Percentiles rank a stretch among this genome's conserved stretches.
phyloP scores from a whole-genome alignment of 495 filamentous ascomycete species.

The Hypoxylon crocopeplum region DNA sequence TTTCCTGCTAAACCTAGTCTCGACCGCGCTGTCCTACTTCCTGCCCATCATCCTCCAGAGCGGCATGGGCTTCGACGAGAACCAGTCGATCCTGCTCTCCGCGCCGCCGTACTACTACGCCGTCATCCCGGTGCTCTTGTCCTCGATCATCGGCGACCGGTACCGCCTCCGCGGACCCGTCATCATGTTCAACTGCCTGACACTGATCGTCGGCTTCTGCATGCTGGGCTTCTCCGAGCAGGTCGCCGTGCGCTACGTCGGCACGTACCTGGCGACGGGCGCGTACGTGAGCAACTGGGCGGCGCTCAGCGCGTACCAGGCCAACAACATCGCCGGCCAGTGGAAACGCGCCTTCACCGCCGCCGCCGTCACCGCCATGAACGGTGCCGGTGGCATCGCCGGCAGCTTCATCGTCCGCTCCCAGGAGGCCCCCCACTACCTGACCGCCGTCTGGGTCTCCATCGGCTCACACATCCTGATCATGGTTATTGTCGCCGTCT shows the following conservation, averaged over 20 bases:
- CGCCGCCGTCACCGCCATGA: conserved; percentile 71
- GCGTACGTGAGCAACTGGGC: conserved; percentile 85
- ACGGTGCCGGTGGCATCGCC: conserved; percentile 78
- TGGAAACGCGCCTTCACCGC: conserved; percentile 76
- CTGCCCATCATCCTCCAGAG: conserved; percentile 74
- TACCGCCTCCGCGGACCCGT: conserved; percentile 69
- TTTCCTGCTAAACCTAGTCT: conserved; percentile 77
- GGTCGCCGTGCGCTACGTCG: conserved; percentile 73
- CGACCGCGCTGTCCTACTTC: conserved; percentile 71
- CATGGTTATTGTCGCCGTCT: conserved; percentile 64
- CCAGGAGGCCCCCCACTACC: conserved; percentile 70
- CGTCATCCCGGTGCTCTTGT: conserved; percentile 71
- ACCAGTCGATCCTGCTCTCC: conserved; percentile 72
- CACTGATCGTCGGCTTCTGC: conserved; percentile 73
- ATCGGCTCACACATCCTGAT: conserved; percentile 76
- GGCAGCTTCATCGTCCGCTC: conserved; percentile 76
- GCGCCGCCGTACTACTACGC: conserved; percentile 82
- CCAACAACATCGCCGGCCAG: conserved; percentile 72
- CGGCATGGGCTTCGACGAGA: conserved; percentile 73
- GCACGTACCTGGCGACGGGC: conserved; percentile 76
- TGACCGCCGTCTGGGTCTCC: conserved; percentile 74
- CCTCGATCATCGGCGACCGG: conserved; percentile 71
- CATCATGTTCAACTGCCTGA: conserved; percentile 75
- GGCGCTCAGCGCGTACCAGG: conserved; percentile 74
- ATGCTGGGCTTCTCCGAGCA: conserved; percentile 76